These are phyloP conservation scores for Tetrapisispora fleetii DNA, from an alignment of 805 yeast species.

Conservation along the genomic window DNA sequence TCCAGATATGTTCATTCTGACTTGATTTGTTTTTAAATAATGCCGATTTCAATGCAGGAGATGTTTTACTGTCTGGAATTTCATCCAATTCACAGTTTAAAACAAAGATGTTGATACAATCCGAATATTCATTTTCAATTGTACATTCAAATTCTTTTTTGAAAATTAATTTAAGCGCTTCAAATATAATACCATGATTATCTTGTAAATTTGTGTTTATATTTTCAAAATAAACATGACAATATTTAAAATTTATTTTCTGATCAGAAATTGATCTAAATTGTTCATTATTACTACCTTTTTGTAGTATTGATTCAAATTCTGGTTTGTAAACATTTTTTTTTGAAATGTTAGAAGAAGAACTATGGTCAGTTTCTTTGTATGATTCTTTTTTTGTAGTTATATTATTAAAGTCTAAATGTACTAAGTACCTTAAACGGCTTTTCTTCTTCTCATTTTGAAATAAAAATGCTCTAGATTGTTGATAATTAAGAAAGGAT, in stretches of 20 bases:
- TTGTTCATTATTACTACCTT: slow-evolving; percentile 1
- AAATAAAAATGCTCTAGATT: slow-evolving; percentile 18
- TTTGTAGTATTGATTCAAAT: background rate
- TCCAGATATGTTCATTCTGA: slow-evolving; percentile 2
- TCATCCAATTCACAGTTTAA: slow-evolving; percentile 4
- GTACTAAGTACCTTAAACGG: background rate
- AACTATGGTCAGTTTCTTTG: background rate
- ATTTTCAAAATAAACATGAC: slow-evolving; percentile 6
- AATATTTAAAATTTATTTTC: slow-evolving; percentile 6
- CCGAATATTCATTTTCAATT: slow-evolving; percentile 2
- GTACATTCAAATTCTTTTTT: slow-evolving; percentile 4
- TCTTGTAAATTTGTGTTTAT: too few species aligned
- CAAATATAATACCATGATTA: background rate
- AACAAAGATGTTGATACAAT: slow-evolving; percentile 4
- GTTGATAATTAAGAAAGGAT: slow-evolving; percentile 19
- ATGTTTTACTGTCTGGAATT: background rate
- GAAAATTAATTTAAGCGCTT: slow-evolving; percentile 3
- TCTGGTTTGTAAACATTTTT: background rate
- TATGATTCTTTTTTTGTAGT: too few species aligned
- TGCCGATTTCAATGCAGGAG: background rate
- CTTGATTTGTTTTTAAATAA: background rate
- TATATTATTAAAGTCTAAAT: background rate
- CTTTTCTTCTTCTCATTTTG: background rate
- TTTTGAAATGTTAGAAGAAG: background rate
- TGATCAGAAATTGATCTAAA: slow-evolving; percentile 10